These are phyloP conservation scores for Candida awuae DNA, from an alignment of 805 yeast genomes.

Conservation along the genomic window DNA sequence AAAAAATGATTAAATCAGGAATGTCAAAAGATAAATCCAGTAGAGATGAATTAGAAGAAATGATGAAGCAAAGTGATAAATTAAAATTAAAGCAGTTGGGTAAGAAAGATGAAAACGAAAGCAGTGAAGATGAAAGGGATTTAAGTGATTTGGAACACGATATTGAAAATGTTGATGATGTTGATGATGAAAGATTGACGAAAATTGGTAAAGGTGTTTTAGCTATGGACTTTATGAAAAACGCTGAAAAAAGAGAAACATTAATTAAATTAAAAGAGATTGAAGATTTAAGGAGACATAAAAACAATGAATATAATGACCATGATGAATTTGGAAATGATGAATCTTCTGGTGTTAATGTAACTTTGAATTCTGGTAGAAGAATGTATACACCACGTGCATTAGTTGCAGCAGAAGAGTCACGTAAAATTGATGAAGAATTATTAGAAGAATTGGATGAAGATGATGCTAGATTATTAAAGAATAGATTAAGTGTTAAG, in stretches of 20 bases:
- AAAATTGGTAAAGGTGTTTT: conserved; percentile 80
- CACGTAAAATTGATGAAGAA: conserved; percentile 30
- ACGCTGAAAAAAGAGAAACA: conserved; percentile 67
- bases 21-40: conserved; percentile 79
- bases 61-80: conserved; percentile 81
- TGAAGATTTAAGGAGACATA: conserved; percentile 40
- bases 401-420: conserved; percentile 30
- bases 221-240: conserved; percentile 93
- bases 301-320: conserved; percentile 35
- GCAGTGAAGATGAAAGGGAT: conserved; percentile 38
- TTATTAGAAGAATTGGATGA: conserved; percentile 38
- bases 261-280: conserved; percentile 50
- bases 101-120: conserved; percentile 8
- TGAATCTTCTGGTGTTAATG: conserved; percentile 37
- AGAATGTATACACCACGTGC: conserved; percentile 68
- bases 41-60: conserved; percentile 87
- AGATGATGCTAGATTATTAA: conserved; percentile 43
- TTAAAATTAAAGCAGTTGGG: conserved; percentile 69
- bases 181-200: conserved; percentile 30
- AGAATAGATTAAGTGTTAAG: conserved; percentile 29
- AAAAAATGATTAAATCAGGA: conserved; percentile 81
- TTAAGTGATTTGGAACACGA: conserved; percentile 46
- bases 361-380: conserved; percentile 63
- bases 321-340: conserved; percentile 28
- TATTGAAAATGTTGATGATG: conserved; percentile 35